Conservation (phyloP, 306 rosid genomes). For the Castanea crenata region DNA sequence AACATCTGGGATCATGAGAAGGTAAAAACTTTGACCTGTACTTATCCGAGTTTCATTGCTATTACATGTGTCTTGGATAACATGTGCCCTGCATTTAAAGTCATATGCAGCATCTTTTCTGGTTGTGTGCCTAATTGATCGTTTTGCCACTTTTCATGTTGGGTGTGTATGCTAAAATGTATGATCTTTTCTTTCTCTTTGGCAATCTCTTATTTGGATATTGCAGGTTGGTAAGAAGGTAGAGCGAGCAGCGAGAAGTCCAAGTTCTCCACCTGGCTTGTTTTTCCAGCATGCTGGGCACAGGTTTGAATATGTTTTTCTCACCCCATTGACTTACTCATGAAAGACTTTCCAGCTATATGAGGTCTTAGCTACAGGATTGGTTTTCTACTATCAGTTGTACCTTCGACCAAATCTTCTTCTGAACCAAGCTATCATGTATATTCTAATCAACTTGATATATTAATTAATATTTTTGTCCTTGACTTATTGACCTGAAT, state of each 20-base stretch:
- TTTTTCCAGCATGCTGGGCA: conserved; percentile 99
- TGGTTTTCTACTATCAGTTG: background rate
- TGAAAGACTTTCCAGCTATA: background rate
- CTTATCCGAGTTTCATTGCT: background rate
- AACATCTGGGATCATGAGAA: conserved; percentile 96
- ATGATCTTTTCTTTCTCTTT: background rate
- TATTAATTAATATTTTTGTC: background rate
- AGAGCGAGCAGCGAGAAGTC: conserved; percentile 65
- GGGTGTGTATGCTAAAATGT: background rate
- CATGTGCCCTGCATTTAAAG: background rate
- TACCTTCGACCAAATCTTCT: background rate
- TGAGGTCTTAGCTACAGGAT: background rate
- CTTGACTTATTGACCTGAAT: background rate
- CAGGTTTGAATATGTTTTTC: conserved; percentile 51
- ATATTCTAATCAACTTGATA: background rate
- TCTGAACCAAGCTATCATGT: background rate
- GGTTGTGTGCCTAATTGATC: background rate
- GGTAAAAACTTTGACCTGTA: conserved; percentile 39
- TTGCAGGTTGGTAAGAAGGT: conserved; percentile 72
- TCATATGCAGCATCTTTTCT: background rate
- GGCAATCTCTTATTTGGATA: conserved; percentile 12
- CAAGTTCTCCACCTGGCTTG: conserved; percentile 74
- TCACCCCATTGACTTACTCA: background rate
- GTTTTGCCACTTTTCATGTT: background rate
- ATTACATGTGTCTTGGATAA: background rate